Evolutionary conservation across 495 filamentous ascomycete genomes (phyloP).

Genomic region (Annulohypoxylon stygium): DNA sequence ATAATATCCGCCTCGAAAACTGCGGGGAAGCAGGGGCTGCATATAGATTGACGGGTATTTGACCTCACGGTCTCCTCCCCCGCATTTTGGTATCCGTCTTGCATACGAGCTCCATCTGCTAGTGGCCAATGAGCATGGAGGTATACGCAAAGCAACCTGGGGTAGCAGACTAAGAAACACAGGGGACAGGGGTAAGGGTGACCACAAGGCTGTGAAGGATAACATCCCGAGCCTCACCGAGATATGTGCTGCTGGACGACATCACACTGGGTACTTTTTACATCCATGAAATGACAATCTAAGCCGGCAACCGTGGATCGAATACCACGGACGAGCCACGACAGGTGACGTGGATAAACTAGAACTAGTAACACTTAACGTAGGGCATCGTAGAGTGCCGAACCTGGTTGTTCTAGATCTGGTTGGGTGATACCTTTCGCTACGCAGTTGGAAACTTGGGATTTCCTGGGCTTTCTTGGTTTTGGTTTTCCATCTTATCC

Average conservation of each 20-base stretch:
- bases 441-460: neutral
- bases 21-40: constrained; percentile 43
- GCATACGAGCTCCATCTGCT: constrained; percentile 47
- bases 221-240: constrained; percentile 55
- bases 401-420: constrained; percentile 26
- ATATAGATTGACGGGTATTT: constrained; percentile 47
- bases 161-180: neutral
- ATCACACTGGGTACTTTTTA: constrained; percentile 16
- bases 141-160: constrained; percentile 22
- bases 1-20: constrained; percentile 38
- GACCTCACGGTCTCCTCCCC: constrained; percentile 41
- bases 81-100: constrained; percentile 41
- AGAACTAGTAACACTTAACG: constrained; percentile 11
- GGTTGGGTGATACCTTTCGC: constrained; percentile 33
- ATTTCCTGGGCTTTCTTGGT: constrained; percentile 15
- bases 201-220: constrained; percentile 38
- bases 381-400: constrained; percentile 17
- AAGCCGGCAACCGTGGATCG: neutral
- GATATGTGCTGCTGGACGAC: constrained; percentile 34
- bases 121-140: constrained; percentile 42
- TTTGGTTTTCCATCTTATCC: constrained; percentile 17
- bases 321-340: constrained; percentile 4
- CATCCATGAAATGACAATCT: constrained; percentile 2
- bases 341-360: constrained; percentile 31
- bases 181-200: constrained; percentile 35